A percentile compares a stretch with the other conserved stretches of the same genome.
These are phyloP conservation scores for Aphanocladium album DNA, from an alignment of 2,329 filamentous ascomycete genomes.

Conservation along the genomic window DNA sequence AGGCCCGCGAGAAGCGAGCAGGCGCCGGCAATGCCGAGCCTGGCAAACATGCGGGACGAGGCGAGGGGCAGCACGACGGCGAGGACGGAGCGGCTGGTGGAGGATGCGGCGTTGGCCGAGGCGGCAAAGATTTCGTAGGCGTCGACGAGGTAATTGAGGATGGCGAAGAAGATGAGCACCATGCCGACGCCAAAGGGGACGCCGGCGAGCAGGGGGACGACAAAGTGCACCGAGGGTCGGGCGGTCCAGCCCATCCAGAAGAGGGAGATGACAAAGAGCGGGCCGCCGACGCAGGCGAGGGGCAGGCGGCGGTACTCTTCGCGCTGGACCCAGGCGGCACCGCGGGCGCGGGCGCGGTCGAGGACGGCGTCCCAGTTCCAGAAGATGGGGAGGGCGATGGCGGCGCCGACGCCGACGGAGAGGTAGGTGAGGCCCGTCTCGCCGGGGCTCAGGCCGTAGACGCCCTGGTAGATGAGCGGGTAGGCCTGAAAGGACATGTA, in stretches of 20 bases:
- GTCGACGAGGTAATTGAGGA: constrained; percentile 61
- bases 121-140: constrained; percentile 65
- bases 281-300: constrained; percentile 65
- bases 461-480: constrained; percentile 59
- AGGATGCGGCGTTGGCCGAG: constrained; percentile 76
- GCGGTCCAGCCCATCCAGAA: constrained; percentile 62
- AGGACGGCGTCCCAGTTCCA: constrained; percentile 61
- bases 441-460: constrained; percentile 61
- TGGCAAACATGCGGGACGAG: constrained; percentile 44
- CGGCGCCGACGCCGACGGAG: constrained; percentile 59
- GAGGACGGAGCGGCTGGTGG: constrained; percentile 89
- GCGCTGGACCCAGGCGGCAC: constrained; percentile 52
- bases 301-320: constrained; percentile 68
- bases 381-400: constrained; percentile 56
- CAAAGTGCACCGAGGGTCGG: constrained; percentile 41
- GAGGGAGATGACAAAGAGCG: constrained; percentile 51
- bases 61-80: constrained; percentile 65
- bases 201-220: constrained; percentile 55
- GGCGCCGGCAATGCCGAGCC: constrained; percentile 44
- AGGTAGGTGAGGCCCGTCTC: constrained; percentile 64
- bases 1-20: constrained; percentile 48
- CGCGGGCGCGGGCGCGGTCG: constrained; percentile 41
- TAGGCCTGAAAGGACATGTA: constrained; percentile 75
- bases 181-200: constrained; percentile 58
- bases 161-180: constrained; percentile 57